Evolutionary conservation across 2,329 filamentous ascomycete species (phyloP), one percentile per base, ranked within the genome.

Genomic region (Grosmannia clavigera): DNA sequence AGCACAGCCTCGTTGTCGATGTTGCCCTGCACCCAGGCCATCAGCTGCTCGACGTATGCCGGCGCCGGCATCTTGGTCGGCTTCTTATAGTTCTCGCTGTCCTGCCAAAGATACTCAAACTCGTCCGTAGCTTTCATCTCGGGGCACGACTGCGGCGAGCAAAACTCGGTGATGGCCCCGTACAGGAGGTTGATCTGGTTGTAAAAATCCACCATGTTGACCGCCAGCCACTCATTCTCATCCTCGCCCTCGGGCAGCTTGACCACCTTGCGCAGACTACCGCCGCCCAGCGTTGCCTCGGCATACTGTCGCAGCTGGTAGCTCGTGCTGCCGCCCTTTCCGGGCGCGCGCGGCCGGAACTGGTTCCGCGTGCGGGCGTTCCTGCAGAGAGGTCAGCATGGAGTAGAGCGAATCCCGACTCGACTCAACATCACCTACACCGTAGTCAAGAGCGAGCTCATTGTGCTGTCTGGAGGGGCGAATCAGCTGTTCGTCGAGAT

Each of bases 121-220:
- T 99, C 94, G 76, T 99, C 95, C 11, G 94, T 99, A n/a, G 94
- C 94, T 75, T 99, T 99, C 94, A 99, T 99, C 76, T 97, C 94
- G 0, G 94, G 94, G 73, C 94, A 99, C 65, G 91, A 91, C 71
- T 94, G 88, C 38, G 94, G 92, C 31, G 94, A 97, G 79, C 94
- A 99, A 75, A 99, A 99, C 72, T 99, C 94, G 62, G 94, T 99
- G 71, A 99, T 99, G 66, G 94, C 94, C 62, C 95, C 95, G 73
- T 99, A 99, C 62, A 99, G 86, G 43, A 99, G 82, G 76, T 99
- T 99, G 79, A 99, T 95, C 75, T 99, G 94, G 78, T 99, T 99
- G 83, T 99, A 99, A 75, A 99, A 99, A 75, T 99, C 94, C 77
- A 99, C 94, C 78, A 99, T 88, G 76, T 99, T 99, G 67, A 99